Base-by-base conservation (phyloP, 257 asterid species). In the Solanum lycopersicoides region DNA sequence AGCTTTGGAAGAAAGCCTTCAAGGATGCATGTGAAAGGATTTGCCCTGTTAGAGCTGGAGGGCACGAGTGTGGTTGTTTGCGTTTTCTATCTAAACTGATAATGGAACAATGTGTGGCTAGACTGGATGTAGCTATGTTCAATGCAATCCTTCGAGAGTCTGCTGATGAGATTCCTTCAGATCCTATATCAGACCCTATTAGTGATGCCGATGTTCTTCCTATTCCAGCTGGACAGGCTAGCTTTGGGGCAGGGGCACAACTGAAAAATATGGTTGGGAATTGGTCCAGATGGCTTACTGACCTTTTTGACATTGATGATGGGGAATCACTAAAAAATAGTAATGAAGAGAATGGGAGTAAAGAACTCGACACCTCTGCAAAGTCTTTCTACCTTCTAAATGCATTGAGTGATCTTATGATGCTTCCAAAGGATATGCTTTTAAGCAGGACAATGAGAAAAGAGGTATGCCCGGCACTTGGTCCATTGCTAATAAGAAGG, bases 391-490 rank as follows among this genome's bases (percentile, higher is more conserved):
- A 86, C 91, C 98, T 95, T 86, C 95, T 96, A 85, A 94, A 93
- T 87, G 95, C 96, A 53, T 88, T 96, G 91, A 95, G 99, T 91
- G 98, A 96, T 89, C 98, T 96, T 15, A 93, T 96, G 98, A 96
- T 96, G 99, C 98, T 96, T 80, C 99, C 99, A 12, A 96, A 96
- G 92, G 99, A 96, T 90, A 90, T 95, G 98, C 92, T 95, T 53
- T 86, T 93, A 85, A 92, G 93, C 83, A 93, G 86, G 45, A 91
- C 95, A 28, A 85, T 92, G 86, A 89, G 99, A 90, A 94, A 93
- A 92, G 98, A 96, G 98, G 95, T 94, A 32, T 95, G 98, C 79
- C 98, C 98, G 35, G 89, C 91, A n/a, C 92, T 95, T 83, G 94
- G 95, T 82, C 92, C 94, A 28, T 89, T 90, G 3, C 84, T 95